Evolutionary conservation across 2,329 filamentous ascomycete species (phyloP), one percentile per base, ranked within the genome.

Genomic region (Claviceps capensis): DNA sequence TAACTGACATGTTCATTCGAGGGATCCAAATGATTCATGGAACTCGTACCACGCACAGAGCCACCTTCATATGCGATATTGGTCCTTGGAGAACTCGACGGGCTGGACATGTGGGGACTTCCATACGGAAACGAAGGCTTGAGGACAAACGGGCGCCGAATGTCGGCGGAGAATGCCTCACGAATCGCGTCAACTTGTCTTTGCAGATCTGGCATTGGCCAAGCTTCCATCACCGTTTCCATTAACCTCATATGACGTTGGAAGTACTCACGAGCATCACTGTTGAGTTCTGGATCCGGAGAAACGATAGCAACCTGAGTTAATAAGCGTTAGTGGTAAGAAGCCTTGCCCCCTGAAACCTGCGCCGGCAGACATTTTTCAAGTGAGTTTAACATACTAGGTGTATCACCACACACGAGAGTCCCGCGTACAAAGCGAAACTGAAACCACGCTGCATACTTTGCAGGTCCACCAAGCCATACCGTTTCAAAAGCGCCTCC

Each of bases 391-490:
- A n/a, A 78, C 88, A 68, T 75, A 96, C 91, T 68, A 97, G 69
- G 67, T 97, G 90, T 51, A 97, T 77, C 68, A 96, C 90, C 23
- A 91, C 90, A 71, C 90, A 95, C 0, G 88, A 93, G 46, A 97
- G 72, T 26, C 95, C 82, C 52, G 84, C 82, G 63, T 97, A 97
- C n/a, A 97, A 88, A 5, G 88, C 88, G 62, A 95, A 97, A 67
- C 90, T 95, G 64, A 95, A 89, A 41, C 91, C 91, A 58, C 91
- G 79, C 62, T 91, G 85, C 91, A 96, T 96, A 69, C 85, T 94
- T 59, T 93, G 76, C 16, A 97, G 73, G 0, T 90, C 91, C 16
- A 79, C 79, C 54, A 95, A 72, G 2, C 89, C 88, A 65, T 83
- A 95, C 0, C 79, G 78, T 51, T 84, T 77, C 53, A 95, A 63